A percentile compares a stretch with the other conserved stretches of the same genome.
Conservation (phyloP, 164 flowering plant species). For the Platanus orientalis region DNA sequence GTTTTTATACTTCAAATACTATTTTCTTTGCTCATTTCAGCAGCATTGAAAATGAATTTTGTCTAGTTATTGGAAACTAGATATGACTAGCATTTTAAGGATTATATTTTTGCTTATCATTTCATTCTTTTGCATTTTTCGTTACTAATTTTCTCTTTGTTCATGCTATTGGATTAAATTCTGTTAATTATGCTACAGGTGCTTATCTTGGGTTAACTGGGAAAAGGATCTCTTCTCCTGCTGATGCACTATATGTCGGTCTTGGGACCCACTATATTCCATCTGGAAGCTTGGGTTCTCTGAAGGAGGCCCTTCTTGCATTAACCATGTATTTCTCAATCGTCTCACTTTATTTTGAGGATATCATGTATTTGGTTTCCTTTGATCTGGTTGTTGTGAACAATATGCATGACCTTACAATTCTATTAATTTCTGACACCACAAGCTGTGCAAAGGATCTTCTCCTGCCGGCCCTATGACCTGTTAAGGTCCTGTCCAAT, state of each 20-base stretch:
- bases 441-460: no score
- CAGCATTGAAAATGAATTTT: no score
- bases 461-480: no score
- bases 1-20: no score
- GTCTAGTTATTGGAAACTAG: no score
- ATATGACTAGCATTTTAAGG: no score
- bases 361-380: no score
- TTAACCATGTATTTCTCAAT: slow-evolving; percentile 47
- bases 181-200: slow-evolving; percentile 42
- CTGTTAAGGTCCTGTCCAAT: no score
- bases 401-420: not conserved
- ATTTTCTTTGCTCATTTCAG: no score
- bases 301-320: slow-evolving; percentile 70
- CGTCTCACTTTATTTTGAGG: slow-evolving; percentile 1
- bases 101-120: not conserved
- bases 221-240: slow-evolving; percentile 76
- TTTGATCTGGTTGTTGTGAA: no score
- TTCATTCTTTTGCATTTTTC: slow-evolving; percentile 1
- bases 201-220: slow-evolving; percentile 95
- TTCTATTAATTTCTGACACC: no score
- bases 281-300: slow-evolving; percentile 60
- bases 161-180: not conserved
- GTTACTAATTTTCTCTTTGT: not conserved
- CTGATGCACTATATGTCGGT: slow-evolving; percentile 84
- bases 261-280: slow-evolving; percentile 93